A percentile compares a stretch with the other conserved stretches of the same genome.
Conservation (phyloP, 2,329 filamentous ascomycete genomes). For the Daldinia sp. region DNA sequence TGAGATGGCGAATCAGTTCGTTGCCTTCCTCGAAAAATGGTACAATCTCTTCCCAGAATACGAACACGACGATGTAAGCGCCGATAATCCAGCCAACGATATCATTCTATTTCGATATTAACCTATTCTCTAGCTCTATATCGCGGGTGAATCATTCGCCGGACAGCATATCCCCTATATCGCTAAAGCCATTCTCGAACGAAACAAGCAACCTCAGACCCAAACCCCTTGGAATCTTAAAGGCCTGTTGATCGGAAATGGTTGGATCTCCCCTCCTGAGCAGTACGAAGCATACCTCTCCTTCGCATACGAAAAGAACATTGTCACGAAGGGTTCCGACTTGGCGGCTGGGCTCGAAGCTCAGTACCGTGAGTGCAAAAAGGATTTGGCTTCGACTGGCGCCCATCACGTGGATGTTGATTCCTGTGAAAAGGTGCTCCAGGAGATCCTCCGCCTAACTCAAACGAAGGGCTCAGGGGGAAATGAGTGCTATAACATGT, state of each 20-base stretch:
- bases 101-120: neutral
- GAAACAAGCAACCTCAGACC: slow-evolving; percentile 71
- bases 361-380: slow-evolving; percentile 73
- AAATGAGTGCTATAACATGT: slow-evolving; percentile 88
- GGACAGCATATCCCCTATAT: slow-evolving; percentile 98
- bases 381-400: slow-evolving; percentile 58
- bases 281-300: slow-evolving; percentile 90
- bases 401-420: slow-evolving; percentile 70
- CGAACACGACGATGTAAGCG: slow-evolving; percentile 85
- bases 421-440: slow-evolving; percentile 80
- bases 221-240: slow-evolving; percentile 76
- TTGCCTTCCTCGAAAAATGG: slow-evolving; percentile 90
- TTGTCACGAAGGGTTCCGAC: slow-evolving; percentile 74
- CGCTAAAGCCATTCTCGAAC: slow-evolving; percentile 85
- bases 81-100: neutral
- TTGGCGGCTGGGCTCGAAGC: slow-evolving; percentile 71
- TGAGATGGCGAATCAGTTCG: slow-evolving; percentile 88
- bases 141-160: slow-evolving; percentile 95
- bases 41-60: slow-evolving; percentile 92
- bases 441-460: slow-evolving; percentile 74
- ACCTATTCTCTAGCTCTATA: slow-evolving; percentile 72
- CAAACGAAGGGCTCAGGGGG: slow-evolving; percentile 59
- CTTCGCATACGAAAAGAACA: slow-evolving; percentile 78
- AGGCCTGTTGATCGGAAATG: slow-evolving; percentile 93
- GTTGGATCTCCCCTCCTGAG: slow-evolving; percentile 90